Base-by-base conservation (phyloP, 192 early-diverging fungal species). In the Phlyctochytrium bullatum region DNA sequence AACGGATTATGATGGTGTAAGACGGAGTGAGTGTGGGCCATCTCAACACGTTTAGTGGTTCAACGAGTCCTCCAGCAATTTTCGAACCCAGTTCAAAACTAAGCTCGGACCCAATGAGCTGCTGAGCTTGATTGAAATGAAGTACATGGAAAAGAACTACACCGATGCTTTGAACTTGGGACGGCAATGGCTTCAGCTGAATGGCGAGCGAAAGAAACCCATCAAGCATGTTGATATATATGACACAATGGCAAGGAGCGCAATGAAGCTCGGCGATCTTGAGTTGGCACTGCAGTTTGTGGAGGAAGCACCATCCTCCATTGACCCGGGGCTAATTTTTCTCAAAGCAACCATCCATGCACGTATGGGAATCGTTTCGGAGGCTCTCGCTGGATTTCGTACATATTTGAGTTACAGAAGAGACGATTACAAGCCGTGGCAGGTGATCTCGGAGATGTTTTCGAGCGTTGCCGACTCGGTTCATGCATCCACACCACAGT, bases 101-200 rank as follows among this genome's bases (percentile, higher is more conserved):
- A 66, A 66, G 56, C 50, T 66, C 12, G 52, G 20, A 2, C 64
- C 64, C 2, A 28, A 24, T 29, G 31, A 52, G 14, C 17, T 66
- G 27, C 28, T 25, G 23, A 31, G 28, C 40, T 3, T 17, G 3
- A 54, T 66, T 25, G 64, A 66, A 32, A 31, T 27, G 24, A 4
- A 16, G 32, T 67, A 60, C 34, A 4, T 67, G n/a, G 34, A 23
- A 20, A 10, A 33, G 2, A 3, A 60, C 2, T 67, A 36, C 32
- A 1, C 10, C 20, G 6, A 30, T 17, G 54, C 28, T 29, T 14
- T 36, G 1, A 1, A 16, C 14, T 14, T 67, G 6, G 33, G 36
- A 3, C 32, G 27, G 12, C 32, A 24, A 10, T 67, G 66, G 66
- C 10, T 67, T 32, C 56, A 25, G 27, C 32, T 17, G 6, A 67